These are phyloP conservation scores for Sporodiniella umbellata DNA, from an alignment of 371 early-diverging fungal genomes.

Conservation along the genomic window DNA sequence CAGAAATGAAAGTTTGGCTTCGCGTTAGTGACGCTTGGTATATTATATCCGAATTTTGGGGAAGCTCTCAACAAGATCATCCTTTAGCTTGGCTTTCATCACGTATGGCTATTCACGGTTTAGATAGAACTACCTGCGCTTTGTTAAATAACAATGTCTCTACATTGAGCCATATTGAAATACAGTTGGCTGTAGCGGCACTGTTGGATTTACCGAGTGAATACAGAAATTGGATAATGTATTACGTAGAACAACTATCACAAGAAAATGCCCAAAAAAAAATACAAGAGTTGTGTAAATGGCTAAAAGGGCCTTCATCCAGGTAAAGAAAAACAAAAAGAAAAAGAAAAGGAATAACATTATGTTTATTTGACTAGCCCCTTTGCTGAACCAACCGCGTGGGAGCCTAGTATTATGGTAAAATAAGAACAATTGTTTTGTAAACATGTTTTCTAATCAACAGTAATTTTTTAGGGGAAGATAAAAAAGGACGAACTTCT, in stretches of 20 bases:
- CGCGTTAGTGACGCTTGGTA: constrained; percentile 66
- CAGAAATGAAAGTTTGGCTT: constrained; percentile 69
- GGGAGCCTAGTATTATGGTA: constrained; percentile 32
- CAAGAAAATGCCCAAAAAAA: constrained; percentile 62
- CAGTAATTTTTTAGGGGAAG: constrained; percentile 7
- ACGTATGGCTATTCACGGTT: constrained; percentile 4
- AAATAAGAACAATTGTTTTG: neutral
- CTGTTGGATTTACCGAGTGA: constrained; percentile 58
- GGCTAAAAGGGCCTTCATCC: constrained; percentile 60
- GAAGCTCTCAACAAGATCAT: constrained; percentile 16
- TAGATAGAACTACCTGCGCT: neutral
- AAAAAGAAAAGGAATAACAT: constrained; percentile 2
- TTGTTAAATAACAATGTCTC: constrained; percentile 4
- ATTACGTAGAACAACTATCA: constrained; percentile 69
- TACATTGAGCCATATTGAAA: constrained; percentile 44
- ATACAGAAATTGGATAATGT: constrained; percentile 60
- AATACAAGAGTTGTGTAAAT: constrained; percentile 68
- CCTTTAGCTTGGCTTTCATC: constrained; percentile 18
- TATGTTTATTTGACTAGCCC: constrained; percentile 2
- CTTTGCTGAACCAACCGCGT: constrained; percentile 10
- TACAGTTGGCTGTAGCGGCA: constrained; percentile 59
- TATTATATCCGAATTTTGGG: constrained; percentile 56
- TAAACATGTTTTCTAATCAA: neutral
- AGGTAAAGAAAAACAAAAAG: constrained; percentile 24
- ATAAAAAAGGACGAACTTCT: constrained; percentile 50